These are phyloP conservation scores for Sanghuangporus sanghuang DNA, from an alignment of 1,284 basidiomycete genomes.

Conservation along the genomic window DNA sequence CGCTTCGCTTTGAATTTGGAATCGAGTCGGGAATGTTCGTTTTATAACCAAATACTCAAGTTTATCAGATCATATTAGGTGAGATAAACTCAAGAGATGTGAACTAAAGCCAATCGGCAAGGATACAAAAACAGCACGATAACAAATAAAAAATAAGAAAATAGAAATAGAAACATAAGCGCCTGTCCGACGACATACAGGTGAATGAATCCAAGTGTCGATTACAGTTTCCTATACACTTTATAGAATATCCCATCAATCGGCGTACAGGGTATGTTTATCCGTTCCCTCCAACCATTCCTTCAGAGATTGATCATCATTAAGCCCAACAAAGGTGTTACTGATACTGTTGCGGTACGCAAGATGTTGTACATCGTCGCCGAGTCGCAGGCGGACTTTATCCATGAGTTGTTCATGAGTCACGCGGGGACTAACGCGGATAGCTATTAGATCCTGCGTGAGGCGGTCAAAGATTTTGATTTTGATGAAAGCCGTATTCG, in stretches of 20 bases:
- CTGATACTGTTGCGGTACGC: slow-evolving; percentile 71
- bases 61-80: slow-evolving; percentile 2
- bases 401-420: slow-evolving; percentile 82
- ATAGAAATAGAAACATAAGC: slow-evolving; percentile 5
- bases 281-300: slow-evolving; percentile 83
- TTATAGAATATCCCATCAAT: slow-evolving; percentile 31
- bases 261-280: slow-evolving; percentile 86
- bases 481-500: slow-evolving; percentile 86
- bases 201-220: background rate
- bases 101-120: background rate
- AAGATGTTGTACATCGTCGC: slow-evolving; percentile 65
- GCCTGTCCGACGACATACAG: background rate
- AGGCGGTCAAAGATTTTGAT: slow-evolving; percentile 96
- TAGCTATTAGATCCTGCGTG: slow-evolving; percentile 92
- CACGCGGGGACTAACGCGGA: slow-evolving; percentile 95
- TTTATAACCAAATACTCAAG: background rate
- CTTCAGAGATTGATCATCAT: slow-evolving; percentile 66
- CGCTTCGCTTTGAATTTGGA: background rate
- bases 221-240: background rate
- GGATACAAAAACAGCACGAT: slow-evolving; percentile 10
- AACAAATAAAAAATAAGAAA: slow-evolving; percentile 15
- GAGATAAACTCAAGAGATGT: background rate
- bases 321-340: slow-evolving; percentile 60
- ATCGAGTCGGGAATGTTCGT: background rate
- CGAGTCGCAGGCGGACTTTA: slow-evolving; percentile 86